Evolutionary conservation across 2,329 filamentous ascomycete species (phyloP).

Genomic region (Aurifilum marmelostoma): DNA sequence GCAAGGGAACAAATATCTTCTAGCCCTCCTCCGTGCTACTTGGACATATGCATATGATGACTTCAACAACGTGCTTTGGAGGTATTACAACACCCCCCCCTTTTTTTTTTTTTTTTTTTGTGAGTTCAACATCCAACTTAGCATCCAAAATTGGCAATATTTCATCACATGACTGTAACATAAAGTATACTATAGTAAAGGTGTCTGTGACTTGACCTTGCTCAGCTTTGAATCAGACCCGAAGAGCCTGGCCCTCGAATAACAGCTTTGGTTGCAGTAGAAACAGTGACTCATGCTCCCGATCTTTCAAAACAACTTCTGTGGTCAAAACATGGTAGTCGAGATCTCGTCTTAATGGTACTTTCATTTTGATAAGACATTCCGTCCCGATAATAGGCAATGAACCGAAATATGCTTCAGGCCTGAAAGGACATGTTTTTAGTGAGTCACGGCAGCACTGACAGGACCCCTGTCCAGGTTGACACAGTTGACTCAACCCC

Average conservation of each 20-base stretch:
- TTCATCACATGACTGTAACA: too few species aligned
- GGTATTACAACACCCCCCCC: too few species aligned
- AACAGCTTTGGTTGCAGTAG: not conserved
- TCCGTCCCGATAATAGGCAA: not conserved
- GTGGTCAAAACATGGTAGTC: not conserved
- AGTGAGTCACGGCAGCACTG: slow-evolving; percentile 1
- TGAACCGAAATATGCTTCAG: not conserved
- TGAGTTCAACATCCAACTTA: too few species aligned
- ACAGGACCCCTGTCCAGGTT: not conserved
- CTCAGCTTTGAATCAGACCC: not conserved
- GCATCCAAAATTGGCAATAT: too few species aligned
- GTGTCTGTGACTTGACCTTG: not conserved
- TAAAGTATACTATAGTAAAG: too few species aligned
- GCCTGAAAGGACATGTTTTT: not conserved
- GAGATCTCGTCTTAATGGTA: not conserved
- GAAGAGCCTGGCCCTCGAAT: not conserved
- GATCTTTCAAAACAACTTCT: not conserved
- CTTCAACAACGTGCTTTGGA: too few species aligned
- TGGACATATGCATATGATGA: too few species aligned
- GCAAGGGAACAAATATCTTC: too few species aligned
- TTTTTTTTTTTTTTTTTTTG: too few species aligned
- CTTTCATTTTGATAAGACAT: not conserved
- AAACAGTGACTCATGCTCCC: not conserved
- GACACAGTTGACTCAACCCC: slow-evolving; percentile 25
- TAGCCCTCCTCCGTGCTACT: too few species aligned